Conservation (phyloP, 1,139 yeast species). For the Hyphopichia wangnamkhiaoensis region DNA sequence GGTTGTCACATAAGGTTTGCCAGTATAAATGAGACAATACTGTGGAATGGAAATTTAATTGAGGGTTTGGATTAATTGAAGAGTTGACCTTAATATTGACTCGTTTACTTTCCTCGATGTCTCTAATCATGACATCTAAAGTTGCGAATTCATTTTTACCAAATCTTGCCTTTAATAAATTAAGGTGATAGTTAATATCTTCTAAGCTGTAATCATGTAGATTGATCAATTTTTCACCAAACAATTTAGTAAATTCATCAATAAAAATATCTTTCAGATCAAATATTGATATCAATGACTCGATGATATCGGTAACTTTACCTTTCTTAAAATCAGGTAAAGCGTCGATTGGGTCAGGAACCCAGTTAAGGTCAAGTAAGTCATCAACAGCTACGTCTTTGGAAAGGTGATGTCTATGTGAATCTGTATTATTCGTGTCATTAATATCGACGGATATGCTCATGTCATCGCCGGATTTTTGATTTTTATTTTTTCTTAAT, state of each 20-base stretch:
- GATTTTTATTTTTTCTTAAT: conserved; percentile 29
- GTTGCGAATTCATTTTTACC: conserved; percentile 66
- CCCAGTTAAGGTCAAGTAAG: conserved; percentile 61
- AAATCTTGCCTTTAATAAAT: conserved; percentile 61
- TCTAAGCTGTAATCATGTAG: conserved; percentile 46
- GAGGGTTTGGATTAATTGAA: conserved; percentile 10
- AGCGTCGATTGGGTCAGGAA: conserved; percentile 92
- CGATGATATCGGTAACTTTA: conserved; percentile 67
- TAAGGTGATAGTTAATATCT: conserved; percentile 44
- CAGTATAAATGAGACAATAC: conserved; percentile 51
- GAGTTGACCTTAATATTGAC: conserved; percentile 32
- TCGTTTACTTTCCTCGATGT: conserved; percentile 55
- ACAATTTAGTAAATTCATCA: conserved; percentile 65
- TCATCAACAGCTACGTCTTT: conserved; percentile 32
- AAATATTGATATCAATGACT: conserved; percentile 70
- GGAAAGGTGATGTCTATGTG: too few species aligned
- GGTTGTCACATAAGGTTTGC: conserved; percentile 44
- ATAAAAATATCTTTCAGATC: conserved; percentile 78
- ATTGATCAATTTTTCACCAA: conserved; percentile 62
- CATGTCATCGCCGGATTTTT: conserved; percentile 14
- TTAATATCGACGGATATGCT: not conserved
- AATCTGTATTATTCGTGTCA: conserved; percentile 1
- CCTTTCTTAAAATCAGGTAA: conserved; percentile 78
- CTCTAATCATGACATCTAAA: conserved; percentile 84
- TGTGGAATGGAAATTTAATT: conserved; percentile 30